Conservation (phyloP, 78 protist species). For the Cyanophora paradoxa region DNA sequence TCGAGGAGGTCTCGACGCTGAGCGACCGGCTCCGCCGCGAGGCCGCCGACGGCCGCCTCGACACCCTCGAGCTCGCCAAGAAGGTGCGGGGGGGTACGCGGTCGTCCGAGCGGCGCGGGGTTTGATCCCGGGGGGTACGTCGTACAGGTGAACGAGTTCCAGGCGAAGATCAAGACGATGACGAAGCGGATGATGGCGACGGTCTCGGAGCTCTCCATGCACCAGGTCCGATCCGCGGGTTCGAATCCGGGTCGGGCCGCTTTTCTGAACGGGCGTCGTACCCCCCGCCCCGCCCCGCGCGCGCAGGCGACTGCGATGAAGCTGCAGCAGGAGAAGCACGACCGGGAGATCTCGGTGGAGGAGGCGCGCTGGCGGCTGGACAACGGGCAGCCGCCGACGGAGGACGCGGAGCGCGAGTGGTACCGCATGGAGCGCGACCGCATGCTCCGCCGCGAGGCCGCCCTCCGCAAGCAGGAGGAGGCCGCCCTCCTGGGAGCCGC, state of each 20-base stretch:
- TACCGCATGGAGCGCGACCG: slow-evolving; percentile 9
- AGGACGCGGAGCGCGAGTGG: slow-evolving; percentile 27
- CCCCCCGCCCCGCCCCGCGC: no score
- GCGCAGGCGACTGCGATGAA: slow-evolving; percentile 22
- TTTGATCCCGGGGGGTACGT: no score
- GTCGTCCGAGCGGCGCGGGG: no score
- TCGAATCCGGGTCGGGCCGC: no score
- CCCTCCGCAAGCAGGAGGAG: background rate
- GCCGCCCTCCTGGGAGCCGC: background rate
- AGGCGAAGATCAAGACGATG: slow-evolving; percentile 27
- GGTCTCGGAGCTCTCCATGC: slow-evolving; percentile 67
- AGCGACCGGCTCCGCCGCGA: background rate
- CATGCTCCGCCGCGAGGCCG: background rate
- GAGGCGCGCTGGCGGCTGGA: slow-evolving; percentile 30
- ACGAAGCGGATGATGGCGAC: slow-evolving; percentile 62
- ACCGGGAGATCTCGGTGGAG: background rate
- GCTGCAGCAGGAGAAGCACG: slow-evolving; percentile 36
- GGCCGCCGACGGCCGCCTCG: slow-evolving; percentile 35
- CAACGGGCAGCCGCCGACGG: slow-evolving; percentile 52
- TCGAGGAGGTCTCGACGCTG: slow-evolving; percentile 43
- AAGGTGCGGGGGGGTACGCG: no score
- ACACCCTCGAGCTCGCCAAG: slow-evolving; percentile 49
- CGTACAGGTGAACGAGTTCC: no score
- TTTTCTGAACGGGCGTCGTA: no score
- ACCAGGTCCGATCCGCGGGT: no score